Conservation (phyloP, 805 yeast species). For the Saturnispora serradocipensis region DNA sequence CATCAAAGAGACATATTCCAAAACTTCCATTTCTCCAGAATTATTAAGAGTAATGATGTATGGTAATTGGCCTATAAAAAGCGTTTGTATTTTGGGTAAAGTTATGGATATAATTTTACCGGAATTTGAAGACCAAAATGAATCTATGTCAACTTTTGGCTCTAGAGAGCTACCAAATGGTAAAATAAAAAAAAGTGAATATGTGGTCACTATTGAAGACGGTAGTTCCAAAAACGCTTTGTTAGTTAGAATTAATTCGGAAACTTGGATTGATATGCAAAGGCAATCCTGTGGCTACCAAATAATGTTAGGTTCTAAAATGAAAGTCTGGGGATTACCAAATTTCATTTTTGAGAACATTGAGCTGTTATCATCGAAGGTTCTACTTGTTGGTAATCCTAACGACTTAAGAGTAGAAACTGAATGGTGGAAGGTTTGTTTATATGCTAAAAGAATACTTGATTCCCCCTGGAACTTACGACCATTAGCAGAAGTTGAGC, state of each 20-base stretch:
- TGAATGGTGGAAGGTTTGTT: slow-evolving; percentile 29
- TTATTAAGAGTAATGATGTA: slow-evolving; percentile 20
- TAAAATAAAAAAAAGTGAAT: slow-evolving; percentile 2
- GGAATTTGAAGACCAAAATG: neutral
- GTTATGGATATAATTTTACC: neutral
- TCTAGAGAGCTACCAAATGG: neutral
- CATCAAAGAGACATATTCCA: slow-evolving; percentile 21
- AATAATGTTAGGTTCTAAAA: slow-evolving; percentile 2
- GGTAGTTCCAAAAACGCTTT: slow-evolving; percentile 2
- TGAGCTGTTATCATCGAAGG: slow-evolving; percentile 27
- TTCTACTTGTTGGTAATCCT: slow-evolving; percentile 19
- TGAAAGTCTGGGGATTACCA: slow-evolving; percentile 1
- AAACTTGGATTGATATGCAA: slow-evolving; percentile 1
- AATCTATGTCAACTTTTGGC: neutral
- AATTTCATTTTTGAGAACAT: neutral
- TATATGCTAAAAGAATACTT: slow-evolving; percentile 16
- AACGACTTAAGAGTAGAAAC: slow-evolving; percentile 25
- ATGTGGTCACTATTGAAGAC: slow-evolving; percentile 7
- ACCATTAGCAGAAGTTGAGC: neutral
- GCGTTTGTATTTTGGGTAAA: slow-evolving; percentile 29
- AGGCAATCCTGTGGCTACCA: neutral
- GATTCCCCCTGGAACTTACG: neutral
- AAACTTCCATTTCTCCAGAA: slow-evolving; percentile 14
- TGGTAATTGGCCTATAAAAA: slow-evolving; percentile 35
- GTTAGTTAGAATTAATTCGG: neutral